phyloP scores from a whole-genome alignment of 1,284 basidiomycete genomes.

The Ceratorhiza oryzae-sativae region DNA sequence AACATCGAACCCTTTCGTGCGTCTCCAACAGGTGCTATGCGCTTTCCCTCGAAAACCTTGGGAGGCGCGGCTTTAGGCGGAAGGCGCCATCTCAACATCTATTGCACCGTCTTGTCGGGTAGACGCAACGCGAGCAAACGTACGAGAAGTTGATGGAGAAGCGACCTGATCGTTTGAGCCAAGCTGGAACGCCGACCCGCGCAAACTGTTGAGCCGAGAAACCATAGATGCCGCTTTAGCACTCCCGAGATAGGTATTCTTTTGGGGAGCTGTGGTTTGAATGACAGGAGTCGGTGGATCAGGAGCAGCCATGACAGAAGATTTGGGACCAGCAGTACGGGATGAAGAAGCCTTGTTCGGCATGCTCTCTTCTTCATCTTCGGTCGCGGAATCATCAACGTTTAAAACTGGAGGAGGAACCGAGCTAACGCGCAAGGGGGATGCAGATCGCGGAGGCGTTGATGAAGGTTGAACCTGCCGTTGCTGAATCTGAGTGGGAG shows the following conservation, averaged over 20 bases:
- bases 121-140: slow-evolving; percentile 1
- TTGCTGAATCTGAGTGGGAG: slow-evolving; percentile 13
- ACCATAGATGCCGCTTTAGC: slow-evolving; percentile 22
- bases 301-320: neutral
- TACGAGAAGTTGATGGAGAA: neutral
- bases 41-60: slow-evolving; percentile 36
- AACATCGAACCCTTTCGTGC: slow-evolving; percentile 6
- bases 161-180: neutral
- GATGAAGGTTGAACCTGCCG: neutral
- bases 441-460: slow-evolving; percentile 1
- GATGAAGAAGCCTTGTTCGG: neutral
- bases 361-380: slow-evolving; percentile 28
- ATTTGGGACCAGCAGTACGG: neutral
- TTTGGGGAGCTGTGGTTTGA: neutral
- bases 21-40: slow-evolving; percentile 36
- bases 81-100: neutral
- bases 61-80: neutral
- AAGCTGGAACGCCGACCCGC: slow-evolving; percentile 28
- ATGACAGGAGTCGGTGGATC: neutral
- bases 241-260: neutral
- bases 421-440: neutral
- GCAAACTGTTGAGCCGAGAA: slow-evolving; percentile 34
- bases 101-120: neutral
- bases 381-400: slow-evolving; percentile 26
- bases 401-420: neutral